A percentile compares a stretch with the other conserved stretches of the same genome.
These are phyloP conservation scores for Pseudozyma sp. DNA, from an alignment of 1,284 basidiomycete genomes.

Conservation along the genomic window DNA sequence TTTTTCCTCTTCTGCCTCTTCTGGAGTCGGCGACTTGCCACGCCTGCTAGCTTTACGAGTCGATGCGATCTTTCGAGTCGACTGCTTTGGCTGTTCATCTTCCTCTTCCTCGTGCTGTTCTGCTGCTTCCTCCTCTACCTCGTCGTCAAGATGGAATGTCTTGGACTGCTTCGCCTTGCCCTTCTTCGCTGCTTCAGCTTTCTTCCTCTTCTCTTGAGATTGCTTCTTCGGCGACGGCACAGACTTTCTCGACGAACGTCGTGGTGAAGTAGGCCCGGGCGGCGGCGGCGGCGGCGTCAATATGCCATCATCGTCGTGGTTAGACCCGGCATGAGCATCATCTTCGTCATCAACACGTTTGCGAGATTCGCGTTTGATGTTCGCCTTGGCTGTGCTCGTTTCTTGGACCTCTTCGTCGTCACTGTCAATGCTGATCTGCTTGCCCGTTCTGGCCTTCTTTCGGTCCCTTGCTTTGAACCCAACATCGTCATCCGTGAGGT, in stretches of 20 bases:
- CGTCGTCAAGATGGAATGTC: constrained; percentile 10
- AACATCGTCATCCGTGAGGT: constrained; percentile 35
- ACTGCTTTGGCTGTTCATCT: constrained; percentile 3
- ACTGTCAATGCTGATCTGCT: constrained; percentile 7
- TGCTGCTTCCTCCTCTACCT: constrained; percentile 1
- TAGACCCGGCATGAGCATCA: not conserved
- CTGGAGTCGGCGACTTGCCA: constrained; percentile 6
- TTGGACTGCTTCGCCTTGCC: constrained; percentile 19
- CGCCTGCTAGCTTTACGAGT: constrained; percentile 1
- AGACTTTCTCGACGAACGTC: constrained; percentile 21
- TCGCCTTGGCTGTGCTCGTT: not conserved
- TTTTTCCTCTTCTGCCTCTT: constrained; percentile 6
- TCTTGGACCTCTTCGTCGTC: constrained; percentile 1
- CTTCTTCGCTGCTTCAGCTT: constrained; percentile 7
- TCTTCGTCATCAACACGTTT: constrained; percentile 2
- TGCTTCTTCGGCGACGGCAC: constrained; percentile 30
- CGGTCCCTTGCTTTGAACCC: constrained; percentile 25
- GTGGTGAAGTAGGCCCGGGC: constrained; percentile 8
- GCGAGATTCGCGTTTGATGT: not conserved
- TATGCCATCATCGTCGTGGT: constrained; percentile 8
- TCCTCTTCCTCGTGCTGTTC: constrained; percentile 2
- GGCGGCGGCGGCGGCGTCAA: constrained; percentile 30
- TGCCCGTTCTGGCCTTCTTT: constrained; percentile 17
- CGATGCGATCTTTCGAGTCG: not conserved
- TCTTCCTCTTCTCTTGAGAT: constrained; percentile 5